phyloP scores from a whole-genome alignment of 306 rosid genomes.

The Malus sylvestris region DNA sequence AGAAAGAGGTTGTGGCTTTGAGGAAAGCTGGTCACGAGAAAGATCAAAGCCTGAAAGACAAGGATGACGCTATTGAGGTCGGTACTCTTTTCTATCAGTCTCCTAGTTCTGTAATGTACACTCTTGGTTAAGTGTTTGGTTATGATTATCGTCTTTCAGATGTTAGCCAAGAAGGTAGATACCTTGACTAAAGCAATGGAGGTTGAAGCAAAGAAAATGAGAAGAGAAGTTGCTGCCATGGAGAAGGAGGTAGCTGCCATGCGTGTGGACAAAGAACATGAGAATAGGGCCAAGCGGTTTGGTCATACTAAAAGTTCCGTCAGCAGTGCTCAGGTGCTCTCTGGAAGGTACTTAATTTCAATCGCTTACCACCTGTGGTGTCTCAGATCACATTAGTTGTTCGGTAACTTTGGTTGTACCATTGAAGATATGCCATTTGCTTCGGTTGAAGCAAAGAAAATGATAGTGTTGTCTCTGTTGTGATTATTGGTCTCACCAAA shows the following conservation, averaged over 20 bases:
- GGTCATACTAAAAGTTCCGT: slow-evolving; percentile 57
- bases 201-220: slow-evolving; percentile 98
- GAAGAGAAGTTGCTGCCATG: slow-evolving; percentile 96
- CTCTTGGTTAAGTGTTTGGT: slow-evolving; percentile 9
- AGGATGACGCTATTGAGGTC: slow-evolving; percentile 97
- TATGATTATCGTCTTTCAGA: slow-evolving; percentile 36
- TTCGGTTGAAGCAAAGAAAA: no score
- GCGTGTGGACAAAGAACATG: slow-evolving; percentile 95
- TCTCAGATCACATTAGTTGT: background rate
- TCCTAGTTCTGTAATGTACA: background rate
- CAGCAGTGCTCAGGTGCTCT: slow-evolving; percentile 73
- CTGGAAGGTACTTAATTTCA: slow-evolving; percentile 65
- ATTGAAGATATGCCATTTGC: no score
- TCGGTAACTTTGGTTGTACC: no score
- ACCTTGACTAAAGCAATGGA: slow-evolving; percentile 99
- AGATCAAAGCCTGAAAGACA: slow-evolving; percentile 96
- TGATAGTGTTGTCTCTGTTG: background rate
- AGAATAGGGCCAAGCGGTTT: slow-evolving; percentile 76
- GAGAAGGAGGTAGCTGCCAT: slow-evolving; percentile 99
- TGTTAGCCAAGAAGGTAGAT: slow-evolving; percentile 98
- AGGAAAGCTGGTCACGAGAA: slow-evolving; percentile 93
- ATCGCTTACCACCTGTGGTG: slow-evolving; percentile 2
- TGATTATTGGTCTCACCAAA: background rate
- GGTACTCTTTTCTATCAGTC: slow-evolving; percentile 17
- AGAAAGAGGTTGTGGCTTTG: slow-evolving; percentile 87